Percentiles rank a stretch among this genome's conserved stretches.
phyloP scores from a whole-genome alignment of 2,329 filamentous ascomycete genomes.

The Basipetospora chlamydospora region DNA sequence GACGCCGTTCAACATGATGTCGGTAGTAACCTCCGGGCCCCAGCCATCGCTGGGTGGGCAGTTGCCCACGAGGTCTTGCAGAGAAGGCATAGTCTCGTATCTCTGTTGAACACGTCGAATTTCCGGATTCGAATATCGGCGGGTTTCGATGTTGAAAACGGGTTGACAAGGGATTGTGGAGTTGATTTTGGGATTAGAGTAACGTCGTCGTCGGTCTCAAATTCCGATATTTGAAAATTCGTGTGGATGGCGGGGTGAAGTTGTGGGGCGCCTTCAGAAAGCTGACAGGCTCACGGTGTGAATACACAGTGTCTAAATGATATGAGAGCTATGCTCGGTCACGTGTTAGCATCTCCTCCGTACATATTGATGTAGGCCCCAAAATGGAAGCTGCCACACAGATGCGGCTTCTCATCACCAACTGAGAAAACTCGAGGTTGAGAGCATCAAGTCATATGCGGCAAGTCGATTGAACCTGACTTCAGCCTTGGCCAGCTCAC shows the following conservation, averaged over 20 bases:
- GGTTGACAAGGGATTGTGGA: neutral
- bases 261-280: slow-evolving; percentile 3
- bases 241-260: slow-evolving; percentile 7
- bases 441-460: too few relatives aligned
- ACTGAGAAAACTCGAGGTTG: too few relatives aligned
- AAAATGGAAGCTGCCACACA: too few relatives aligned
- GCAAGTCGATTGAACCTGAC: too few relatives aligned
- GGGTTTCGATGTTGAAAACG: neutral
- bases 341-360: too few relatives aligned
- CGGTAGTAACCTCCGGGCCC: slow-evolving; percentile 70
- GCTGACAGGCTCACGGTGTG: neutral
- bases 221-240: slow-evolving; percentile 7
- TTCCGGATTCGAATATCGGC: neutral
- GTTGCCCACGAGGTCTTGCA: slow-evolving; percentile 3
- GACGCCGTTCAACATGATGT: slow-evolving; percentile 85
- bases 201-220: slow-evolving; percentile 1
- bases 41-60: slow-evolving; percentile 61
- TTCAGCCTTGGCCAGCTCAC: too few relatives aligned
- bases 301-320: neutral
- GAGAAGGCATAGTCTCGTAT: too few relatives aligned
- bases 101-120: too few relatives aligned
- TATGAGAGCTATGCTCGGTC: too few relatives aligned
- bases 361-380: too few relatives aligned
- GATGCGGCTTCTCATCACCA: too few relatives aligned
- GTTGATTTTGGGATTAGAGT: neutral